Evolutionary conservation across 306 rosid species (phyloP).

Genomic region (Begonia loranthoides): DNA sequence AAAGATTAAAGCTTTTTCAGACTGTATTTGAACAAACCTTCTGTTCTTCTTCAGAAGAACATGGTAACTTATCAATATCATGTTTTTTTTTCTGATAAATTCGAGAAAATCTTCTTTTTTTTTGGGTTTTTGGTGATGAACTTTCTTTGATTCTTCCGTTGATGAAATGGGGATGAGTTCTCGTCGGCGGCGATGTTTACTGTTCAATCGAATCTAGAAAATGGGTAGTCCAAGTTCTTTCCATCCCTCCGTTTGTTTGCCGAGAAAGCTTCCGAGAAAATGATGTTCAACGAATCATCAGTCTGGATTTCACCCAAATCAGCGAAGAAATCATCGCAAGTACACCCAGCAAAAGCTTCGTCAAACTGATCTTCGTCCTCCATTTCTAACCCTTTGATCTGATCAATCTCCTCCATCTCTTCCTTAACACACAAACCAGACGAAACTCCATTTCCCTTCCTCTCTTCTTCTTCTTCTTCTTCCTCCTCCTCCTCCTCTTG

Average conservation of each 20-base stretch:
- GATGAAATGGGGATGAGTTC: too few relatives aligned
- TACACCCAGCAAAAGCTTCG: conserved; percentile 15
- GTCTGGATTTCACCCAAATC: conserved; percentile 46
- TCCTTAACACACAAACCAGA: conserved; percentile 28
- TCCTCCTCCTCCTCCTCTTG: too few relatives aligned
- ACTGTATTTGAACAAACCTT: too few relatives aligned
- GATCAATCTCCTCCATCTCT: conserved; percentile 30
- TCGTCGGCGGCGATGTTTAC: background rate
- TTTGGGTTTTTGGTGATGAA: too few relatives aligned
- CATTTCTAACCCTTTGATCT: conserved; percentile 20
- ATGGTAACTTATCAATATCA: too few relatives aligned
- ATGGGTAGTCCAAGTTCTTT: conserved; percentile 29
- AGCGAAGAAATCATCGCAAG: conserved; percentile 43
- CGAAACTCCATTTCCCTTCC: too few relatives aligned
- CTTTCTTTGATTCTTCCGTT: too few relatives aligned
- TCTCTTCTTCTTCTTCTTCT: too few relatives aligned
- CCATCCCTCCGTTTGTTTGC: conserved; percentile 22
- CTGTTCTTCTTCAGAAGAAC: too few relatives aligned
- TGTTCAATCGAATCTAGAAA: conserved; percentile 40
- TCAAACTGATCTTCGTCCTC: conserved; percentile 32
- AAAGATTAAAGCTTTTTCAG: too few relatives aligned
- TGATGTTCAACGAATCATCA: conserved; percentile 38
- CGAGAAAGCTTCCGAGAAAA: conserved; percentile 30
- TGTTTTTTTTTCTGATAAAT: too few relatives aligned
- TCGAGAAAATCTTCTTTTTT: too few relatives aligned